Conservation (phyloP, 345 rosid species). For the Theobroma cacao region DNA sequence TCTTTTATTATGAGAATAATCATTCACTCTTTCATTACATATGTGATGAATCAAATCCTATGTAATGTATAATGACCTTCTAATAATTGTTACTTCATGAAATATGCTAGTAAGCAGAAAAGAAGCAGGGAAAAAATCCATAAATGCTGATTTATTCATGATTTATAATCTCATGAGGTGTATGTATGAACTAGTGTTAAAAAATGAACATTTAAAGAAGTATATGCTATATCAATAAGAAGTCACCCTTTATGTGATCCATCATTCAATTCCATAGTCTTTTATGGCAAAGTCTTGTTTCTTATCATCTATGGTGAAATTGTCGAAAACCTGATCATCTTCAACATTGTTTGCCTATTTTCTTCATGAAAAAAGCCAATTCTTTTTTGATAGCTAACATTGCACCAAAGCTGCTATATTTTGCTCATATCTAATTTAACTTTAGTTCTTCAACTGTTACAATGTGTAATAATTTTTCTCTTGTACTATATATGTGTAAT, state of each 20-base stretch:
- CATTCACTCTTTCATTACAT: no score
- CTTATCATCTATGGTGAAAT: not conserved
- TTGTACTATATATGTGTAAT: not conserved
- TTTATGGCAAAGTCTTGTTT: not conserved
- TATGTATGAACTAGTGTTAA: no score
- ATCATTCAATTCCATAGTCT: not conserved
- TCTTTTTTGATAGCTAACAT: not conserved
- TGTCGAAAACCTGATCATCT: not conserved
- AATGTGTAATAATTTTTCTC: not conserved
- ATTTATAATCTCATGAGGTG: no score
- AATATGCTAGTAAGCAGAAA: no score
- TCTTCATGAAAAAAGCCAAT: not conserved
- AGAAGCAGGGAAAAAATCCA: no score
- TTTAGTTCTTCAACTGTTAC: not conserved
- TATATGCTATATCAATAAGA: not conserved
- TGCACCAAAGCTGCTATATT: not conserved
- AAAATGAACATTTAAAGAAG: not conserved
- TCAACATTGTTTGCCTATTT: not conserved
- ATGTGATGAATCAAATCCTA: no score
- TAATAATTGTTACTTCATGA: no score
- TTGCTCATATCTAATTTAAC: not conserved
- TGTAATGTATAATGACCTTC: no score
- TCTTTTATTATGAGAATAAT: no score
- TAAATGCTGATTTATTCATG: no score
- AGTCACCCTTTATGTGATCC: not conserved